phyloP scores from a whole-genome alignment of 768 basidiomycete genomes.

The Trametes villosa region DNA sequence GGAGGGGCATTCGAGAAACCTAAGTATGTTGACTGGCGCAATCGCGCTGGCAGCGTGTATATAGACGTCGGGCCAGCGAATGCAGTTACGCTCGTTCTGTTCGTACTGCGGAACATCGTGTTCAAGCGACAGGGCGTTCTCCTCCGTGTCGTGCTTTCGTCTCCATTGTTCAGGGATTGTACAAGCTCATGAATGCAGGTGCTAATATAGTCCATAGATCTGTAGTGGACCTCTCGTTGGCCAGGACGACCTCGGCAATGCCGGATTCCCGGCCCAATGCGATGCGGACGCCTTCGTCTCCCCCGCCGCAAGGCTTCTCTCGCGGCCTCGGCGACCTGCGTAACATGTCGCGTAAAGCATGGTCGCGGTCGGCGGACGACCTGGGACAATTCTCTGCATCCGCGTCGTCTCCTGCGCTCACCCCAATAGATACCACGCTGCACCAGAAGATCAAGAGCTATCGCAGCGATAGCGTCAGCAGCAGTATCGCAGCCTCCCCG shows the following conservation, averaged over 20 bases:
- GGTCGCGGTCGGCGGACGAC: no score
- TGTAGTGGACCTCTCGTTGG: conserved; percentile 61
- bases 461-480: conserved; percentile 53
- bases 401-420: conserved; percentile 35
- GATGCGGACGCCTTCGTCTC: conserved; percentile 36
- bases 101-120: no score
- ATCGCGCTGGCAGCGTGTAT: no score
- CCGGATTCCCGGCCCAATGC: no score
- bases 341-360: no score
- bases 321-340: conserved; percentile 68
- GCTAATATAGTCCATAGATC: conserved; percentile 47
- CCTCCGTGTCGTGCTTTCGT: not conserved
- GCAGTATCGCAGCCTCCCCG: conserved; percentile 37
- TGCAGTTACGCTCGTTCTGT: no score
- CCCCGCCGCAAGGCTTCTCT: conserved; percentile 34
- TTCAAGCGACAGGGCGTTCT: no score
- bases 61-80: no score
- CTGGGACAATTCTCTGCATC: conserved; percentile 44
- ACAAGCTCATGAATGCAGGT: not conserved
- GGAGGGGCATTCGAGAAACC: no score
- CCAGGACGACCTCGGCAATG: conserved; percentile 48
- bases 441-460: conserved; percentile 71
- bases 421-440: conserved; percentile 51
- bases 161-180: no score
- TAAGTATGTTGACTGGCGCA: no score